Conservation (phyloP, 495 filamentous ascomycete species). For the Daldinia vernicosa region DNA sequence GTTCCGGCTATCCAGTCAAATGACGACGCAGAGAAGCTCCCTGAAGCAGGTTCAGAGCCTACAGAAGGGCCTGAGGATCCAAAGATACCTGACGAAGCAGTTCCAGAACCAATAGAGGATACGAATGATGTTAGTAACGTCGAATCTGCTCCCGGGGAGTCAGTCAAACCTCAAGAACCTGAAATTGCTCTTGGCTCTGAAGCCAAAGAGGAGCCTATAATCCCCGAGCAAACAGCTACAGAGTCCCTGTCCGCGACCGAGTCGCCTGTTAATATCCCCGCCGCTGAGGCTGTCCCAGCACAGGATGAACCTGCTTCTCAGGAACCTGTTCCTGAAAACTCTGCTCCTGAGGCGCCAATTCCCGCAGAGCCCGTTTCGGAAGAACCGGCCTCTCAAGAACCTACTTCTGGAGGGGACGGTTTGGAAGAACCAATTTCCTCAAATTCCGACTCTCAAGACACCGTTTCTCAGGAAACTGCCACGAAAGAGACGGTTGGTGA, state of each 20-base stretch:
- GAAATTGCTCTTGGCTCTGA: not conserved
- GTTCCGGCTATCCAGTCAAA: not conserved
- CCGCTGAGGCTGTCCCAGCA: not conserved
- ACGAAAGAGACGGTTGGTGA: not conserved
- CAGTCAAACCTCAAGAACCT: not conserved
- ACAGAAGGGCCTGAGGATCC: not conserved
- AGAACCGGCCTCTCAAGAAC: not conserved
- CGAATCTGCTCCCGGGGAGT: not conserved
- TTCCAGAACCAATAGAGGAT: not conserved
- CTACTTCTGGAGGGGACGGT: not conserved
- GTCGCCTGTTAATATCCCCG: not conserved
- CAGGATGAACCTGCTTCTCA: not conserved
- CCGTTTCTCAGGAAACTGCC: not conserved
- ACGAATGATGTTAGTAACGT: not conserved
- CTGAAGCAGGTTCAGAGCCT: not conserved
- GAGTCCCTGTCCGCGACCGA: not conserved
- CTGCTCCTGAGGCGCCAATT: not conserved
- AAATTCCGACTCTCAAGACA: not conserved
- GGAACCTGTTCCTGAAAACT: not conserved
- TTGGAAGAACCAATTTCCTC: not conserved
- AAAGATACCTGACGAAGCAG: not conserved
- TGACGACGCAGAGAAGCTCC: not conserved
- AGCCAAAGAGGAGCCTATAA: not conserved
- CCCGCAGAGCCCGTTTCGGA: not conserved
- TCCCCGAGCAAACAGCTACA: not conserved